phyloP scores from a whole-genome alignment of 2,329 filamentous ascomycete genomes.

The Xylariales sp. region DNA sequence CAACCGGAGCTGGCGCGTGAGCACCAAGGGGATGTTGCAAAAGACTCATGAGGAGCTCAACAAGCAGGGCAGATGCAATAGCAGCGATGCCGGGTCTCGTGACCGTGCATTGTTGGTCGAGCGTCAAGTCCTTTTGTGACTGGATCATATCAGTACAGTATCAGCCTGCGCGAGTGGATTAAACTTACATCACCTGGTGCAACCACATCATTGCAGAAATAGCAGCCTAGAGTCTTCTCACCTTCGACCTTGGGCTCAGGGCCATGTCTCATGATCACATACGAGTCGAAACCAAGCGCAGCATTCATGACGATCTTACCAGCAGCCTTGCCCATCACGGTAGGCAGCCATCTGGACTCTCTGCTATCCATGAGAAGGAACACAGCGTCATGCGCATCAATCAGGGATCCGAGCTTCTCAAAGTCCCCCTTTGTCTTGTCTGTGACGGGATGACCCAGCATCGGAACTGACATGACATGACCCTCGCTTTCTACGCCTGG shows the following conservation, averaged over 20 bases:
- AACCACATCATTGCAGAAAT: constrained; percentile 98
- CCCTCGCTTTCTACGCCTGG: constrained; percentile 82
- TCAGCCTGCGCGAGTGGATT: no score
- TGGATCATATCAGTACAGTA: no score
- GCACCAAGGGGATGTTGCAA: constrained; percentile 79
- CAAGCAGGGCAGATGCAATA: constrained; percentile 84
- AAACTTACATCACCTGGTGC: constrained; percentile 80
- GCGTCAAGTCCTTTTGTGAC: constrained; percentile 90
- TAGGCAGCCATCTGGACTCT: constrained; percentile 92
- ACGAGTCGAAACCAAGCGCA: constrained; percentile 92
- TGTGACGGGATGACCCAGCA: constrained; percentile 85
- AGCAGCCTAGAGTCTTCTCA: constrained; percentile 78
- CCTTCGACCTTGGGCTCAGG: constrained; percentile 52
- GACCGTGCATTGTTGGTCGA: constrained; percentile 97
- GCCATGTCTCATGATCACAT: constrained; percentile 95
- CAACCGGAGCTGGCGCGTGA: constrained; percentile 52
- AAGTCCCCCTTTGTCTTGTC: constrained; percentile 74
- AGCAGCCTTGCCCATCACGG: constrained; percentile 88
- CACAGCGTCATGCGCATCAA: constrained; percentile 82
- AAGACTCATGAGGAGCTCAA: constrained; percentile 83
- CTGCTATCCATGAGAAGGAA: constrained; percentile 97
- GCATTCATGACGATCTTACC: constrained; percentile 97
- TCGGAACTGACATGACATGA: constrained; percentile 80
- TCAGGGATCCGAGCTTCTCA: constrained; percentile 66
- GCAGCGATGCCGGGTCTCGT: constrained; percentile 89